phyloP scores from a whole-genome alignment of 495 filamentous ascomycete genomes.

The Daldinia decipiens region DNA sequence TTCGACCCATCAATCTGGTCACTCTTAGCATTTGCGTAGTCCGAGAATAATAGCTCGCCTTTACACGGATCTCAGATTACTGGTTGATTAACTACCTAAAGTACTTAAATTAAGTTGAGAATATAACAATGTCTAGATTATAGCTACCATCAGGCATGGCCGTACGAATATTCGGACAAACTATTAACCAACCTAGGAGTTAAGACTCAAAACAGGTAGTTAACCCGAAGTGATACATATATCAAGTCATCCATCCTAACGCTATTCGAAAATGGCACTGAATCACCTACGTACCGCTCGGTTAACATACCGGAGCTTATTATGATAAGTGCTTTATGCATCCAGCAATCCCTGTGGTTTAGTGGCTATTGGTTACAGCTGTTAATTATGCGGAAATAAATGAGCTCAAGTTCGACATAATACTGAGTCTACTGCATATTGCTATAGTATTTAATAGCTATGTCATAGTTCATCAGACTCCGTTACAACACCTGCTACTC shows the following conservation, averaged over 20 bases:
- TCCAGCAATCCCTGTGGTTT: not conserved
- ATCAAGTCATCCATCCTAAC: not conserved
- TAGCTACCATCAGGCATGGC: not conserved
- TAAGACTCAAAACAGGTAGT: not conserved
- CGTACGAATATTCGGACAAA: not conserved
- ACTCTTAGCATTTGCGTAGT: not conserved
- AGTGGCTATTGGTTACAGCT: not conserved
- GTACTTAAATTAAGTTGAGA: not conserved
- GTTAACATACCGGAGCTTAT: not conserved
- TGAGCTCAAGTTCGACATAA: conserved; percentile 4
- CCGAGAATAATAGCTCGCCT: not conserved
- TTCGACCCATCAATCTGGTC: not conserved
- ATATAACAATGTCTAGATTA: not conserved
- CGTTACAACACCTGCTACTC: conserved; percentile 34
- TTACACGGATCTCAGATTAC: not conserved
- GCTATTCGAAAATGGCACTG: not conserved
- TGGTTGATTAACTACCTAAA: not conserved
- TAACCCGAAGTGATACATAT: not conserved
- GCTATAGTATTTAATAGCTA: conserved; percentile 26
- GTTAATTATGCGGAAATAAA: conserved; percentile 4
- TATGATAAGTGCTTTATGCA: not conserved
- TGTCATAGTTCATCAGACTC: conserved; percentile 38
- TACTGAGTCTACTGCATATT: conserved; percentile 16
- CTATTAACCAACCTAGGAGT: not conserved
- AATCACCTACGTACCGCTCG: not conserved